These are phyloP conservation scores for Leptographium wingfieldii DNA, from an alignment of 2,329 filamentous ascomycete genomes.

Conservation along the genomic window DNA sequence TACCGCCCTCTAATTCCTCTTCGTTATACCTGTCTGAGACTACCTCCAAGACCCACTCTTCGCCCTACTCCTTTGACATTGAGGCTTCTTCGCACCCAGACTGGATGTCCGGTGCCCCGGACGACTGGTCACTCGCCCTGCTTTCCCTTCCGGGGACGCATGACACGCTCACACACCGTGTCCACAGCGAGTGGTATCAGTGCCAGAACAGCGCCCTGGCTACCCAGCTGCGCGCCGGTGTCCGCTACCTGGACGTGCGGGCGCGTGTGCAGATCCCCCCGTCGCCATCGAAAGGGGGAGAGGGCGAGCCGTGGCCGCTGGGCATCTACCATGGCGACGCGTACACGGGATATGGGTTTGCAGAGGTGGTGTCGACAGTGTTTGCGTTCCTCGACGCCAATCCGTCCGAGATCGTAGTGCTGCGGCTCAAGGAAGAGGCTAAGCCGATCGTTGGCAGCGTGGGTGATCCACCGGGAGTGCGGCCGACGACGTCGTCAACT, in stretches of 20 bases:
- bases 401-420: slow-evolving; percentile 32
- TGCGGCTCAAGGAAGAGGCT: slow-evolving; percentile 38
- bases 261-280: slow-evolving; percentile 21
- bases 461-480: slow-evolving; percentile 5
- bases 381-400: slow-evolving; percentile 32
- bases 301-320: slow-evolving; percentile 20
- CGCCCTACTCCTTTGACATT: slow-evolving; percentile 30
- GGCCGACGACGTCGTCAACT: background rate
- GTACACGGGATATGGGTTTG: slow-evolving; percentile 31
- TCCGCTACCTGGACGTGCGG: slow-evolving; percentile 38
- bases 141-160: slow-evolving; percentile 40
- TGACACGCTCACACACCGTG: slow-evolving; percentile 37
- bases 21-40: background rate
- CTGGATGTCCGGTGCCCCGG: slow-evolving; percentile 33
- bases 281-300: background rate
- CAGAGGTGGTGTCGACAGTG: slow-evolving; percentile 29
- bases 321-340: slow-evolving; percentile 34
- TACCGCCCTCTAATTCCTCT: background rate
- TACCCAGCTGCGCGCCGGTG: slow-evolving; percentile 31
- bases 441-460: slow-evolving; percentile 17
- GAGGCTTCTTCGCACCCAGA: slow-evolving; percentile 16
- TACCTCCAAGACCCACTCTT: slow-evolving; percentile 9
- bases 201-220: slow-evolving; percentile 35
- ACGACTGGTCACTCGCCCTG: slow-evolving; percentile 26
- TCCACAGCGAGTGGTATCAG: slow-evolving; percentile 23